A percentile compares a stretch with the other conserved stretches of the same genome.
Conservation (phyloP, 23 red algal species). For the Gracilaria domingensis region DNA sequence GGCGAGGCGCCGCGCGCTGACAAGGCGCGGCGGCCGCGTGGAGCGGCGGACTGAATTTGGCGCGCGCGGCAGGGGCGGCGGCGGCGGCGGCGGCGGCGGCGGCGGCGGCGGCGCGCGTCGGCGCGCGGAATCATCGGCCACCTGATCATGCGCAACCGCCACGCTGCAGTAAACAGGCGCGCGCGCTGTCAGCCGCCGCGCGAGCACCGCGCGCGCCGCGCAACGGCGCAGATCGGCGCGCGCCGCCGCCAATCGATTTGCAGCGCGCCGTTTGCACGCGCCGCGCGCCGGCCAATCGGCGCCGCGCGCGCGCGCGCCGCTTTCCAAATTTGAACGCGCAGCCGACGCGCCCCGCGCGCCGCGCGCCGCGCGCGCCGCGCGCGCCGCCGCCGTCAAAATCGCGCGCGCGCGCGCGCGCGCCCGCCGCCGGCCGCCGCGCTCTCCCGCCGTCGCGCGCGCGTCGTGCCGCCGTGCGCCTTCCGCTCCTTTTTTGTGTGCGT, state of each 20-base stretch:
- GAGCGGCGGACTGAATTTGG: too few species aligned
- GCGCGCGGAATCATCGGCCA: too few species aligned
- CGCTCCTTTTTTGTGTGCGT: background rate
- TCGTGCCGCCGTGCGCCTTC: background rate
- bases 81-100: too few species aligned
- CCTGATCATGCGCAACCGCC: too few species aligned
- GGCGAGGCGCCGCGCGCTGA: too few species aligned
- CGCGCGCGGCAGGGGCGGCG: too few species aligned
- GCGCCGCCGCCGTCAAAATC: conserved; percentile 8
- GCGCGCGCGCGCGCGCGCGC: too few species aligned
- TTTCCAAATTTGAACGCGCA: background rate
- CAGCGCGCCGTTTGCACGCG: background rate
- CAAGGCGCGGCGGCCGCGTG: too few species aligned
- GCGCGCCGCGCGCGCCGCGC: background rate
- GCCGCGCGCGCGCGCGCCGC: background rate
- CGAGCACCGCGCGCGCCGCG: background rate
- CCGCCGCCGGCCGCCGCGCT: background rate
- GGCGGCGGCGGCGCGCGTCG: too few species aligned
- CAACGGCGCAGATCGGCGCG: background rate
- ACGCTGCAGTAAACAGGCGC: too few species aligned
- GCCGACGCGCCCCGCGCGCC: background rate
- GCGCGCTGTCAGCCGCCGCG: too few species aligned
- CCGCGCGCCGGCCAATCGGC: background rate
- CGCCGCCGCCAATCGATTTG: conserved; percentile 6
- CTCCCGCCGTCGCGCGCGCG: background rate